Evolutionary conservation across 2,329 filamentous ascomycete species (phyloP).

Genomic region (Aspergillus japonicus): DNA sequence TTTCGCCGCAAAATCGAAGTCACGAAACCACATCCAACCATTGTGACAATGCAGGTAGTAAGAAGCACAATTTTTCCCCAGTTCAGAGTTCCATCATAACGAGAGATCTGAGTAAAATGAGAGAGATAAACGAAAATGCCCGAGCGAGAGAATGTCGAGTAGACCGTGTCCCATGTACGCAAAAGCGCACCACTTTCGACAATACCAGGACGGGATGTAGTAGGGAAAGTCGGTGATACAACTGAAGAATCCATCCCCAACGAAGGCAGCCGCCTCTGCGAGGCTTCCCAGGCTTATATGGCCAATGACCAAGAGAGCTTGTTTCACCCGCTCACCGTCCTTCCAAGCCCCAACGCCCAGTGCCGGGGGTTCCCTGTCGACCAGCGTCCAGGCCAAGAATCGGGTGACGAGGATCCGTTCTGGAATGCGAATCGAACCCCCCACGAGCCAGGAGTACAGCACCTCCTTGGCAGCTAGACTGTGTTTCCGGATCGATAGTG

Average conservation of each 20-base stretch:
- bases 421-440: conserved; percentile 23
- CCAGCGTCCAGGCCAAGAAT: conserved; percentile 7
- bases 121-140: conserved; percentile 18
- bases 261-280: neutral
- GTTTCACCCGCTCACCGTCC: conserved; percentile 9
- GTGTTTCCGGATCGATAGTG: conserved; percentile 18
- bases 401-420: conserved; percentile 19
- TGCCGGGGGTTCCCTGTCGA: conserved; percentile 3
- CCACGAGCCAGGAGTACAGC: conserved; percentile 20
- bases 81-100: conserved; percentile 31
- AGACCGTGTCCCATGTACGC: conserved; percentile 24
- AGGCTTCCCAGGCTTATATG: conserved; percentile 15
- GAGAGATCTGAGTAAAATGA: conserved; percentile 21
- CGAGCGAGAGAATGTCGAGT: conserved; percentile 20
- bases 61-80: conserved; percentile 32
- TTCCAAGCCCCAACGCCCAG: conserved; percentile 10
- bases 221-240: conserved; percentile 6
- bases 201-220: conserved; percentile 9
- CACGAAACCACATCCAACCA: conserved; percentile 39
- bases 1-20: conserved; percentile 29
- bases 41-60: conserved; percentile 33
- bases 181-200: conserved; percentile 9
- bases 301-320: conserved; percentile 10
- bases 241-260: conserved; percentile 17
- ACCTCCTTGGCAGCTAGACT: conserved; percentile 21